These are phyloP conservation scores for Aureobasidium subglaciale DNA, from an alignment of 2,329 filamentous ascomycete genomes.

Conservation along the genomic window DNA sequence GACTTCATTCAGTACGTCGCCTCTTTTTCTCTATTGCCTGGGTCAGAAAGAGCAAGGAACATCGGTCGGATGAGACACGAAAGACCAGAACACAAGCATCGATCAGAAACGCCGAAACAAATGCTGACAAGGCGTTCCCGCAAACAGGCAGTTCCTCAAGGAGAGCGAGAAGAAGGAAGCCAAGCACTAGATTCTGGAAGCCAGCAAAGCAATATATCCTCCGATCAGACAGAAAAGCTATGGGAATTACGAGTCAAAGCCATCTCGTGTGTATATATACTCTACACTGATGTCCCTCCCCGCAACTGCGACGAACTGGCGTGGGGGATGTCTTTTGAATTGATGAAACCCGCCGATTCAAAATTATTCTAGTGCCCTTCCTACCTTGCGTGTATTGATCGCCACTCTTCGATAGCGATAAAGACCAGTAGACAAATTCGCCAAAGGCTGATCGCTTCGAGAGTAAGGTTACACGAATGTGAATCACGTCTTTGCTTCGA, in stretches of 20 bases:
- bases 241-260: conserved; percentile 12
- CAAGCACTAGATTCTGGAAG: conserved; percentile 13
- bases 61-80: too few relatives aligned
- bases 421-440: too few relatives aligned
- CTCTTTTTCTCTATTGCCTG: neutral
- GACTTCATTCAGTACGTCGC: conserved; percentile 55
- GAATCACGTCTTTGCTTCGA: too few relatives aligned
- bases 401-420: too few relatives aligned
- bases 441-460: too few relatives aligned
- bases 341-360: neutral
- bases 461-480: too few relatives aligned
- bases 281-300: conserved; percentile 3
- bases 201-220: neutral
- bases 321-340: conserved; percentile 1
- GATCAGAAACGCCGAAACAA: neutral
- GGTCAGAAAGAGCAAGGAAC: conserved; percentile 1
- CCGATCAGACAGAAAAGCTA: conserved; percentile 6
- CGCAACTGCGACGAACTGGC: neutral
- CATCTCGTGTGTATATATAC: conserved; percentile 13
- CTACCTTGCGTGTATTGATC: neutral
- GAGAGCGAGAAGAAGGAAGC: conserved; percentile 14
- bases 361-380: neutral
- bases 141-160: conserved; percentile 14
- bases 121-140: neutral
- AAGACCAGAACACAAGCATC: neutral